Conservation (phyloP, 768 basidiomycete genomes). For the Mycena vulgaris region DNA sequence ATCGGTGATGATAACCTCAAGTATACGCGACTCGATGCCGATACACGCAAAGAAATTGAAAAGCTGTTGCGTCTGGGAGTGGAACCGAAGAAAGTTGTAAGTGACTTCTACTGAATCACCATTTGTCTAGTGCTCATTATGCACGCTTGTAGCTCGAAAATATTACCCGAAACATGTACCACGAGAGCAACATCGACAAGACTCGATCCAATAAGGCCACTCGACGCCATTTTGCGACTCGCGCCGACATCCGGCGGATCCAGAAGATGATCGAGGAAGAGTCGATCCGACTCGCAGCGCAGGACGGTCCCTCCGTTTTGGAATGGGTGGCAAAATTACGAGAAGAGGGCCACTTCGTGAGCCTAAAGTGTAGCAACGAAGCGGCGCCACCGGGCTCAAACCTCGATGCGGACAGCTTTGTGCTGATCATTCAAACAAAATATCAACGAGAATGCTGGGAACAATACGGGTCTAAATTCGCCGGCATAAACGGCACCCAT, state of each 20-base stretch:
- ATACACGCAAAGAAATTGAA: neutral
- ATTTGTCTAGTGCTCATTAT: neutral
- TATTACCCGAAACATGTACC: neutral
- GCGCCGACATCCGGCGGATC: neutral
- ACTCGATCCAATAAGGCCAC: neutral
- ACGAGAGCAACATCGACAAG: neutral
- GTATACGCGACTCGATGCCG: neutral
- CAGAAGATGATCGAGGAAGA: no score
- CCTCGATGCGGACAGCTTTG: neutral
- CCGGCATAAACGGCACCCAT: conserved; percentile 17
- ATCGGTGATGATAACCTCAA: neutral
- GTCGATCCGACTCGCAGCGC: neutral
- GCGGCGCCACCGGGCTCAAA: neutral
- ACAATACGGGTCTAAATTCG: neutral
- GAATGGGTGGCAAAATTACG: neutral
- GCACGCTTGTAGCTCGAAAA: neutral
- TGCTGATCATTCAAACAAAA: neutral
- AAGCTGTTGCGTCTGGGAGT: neutral
- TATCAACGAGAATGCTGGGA: neutral
- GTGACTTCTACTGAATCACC: neutral
- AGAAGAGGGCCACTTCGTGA: neutral
- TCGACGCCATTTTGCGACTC: neutral
- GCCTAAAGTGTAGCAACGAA: neutral
- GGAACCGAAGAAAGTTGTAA: neutral
- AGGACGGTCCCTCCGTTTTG: neutral